These are phyloP conservation scores for Tylopilus balloui DNA, from an alignment of 768 basidiomycete genomes.

Conservation along the genomic window DNA sequence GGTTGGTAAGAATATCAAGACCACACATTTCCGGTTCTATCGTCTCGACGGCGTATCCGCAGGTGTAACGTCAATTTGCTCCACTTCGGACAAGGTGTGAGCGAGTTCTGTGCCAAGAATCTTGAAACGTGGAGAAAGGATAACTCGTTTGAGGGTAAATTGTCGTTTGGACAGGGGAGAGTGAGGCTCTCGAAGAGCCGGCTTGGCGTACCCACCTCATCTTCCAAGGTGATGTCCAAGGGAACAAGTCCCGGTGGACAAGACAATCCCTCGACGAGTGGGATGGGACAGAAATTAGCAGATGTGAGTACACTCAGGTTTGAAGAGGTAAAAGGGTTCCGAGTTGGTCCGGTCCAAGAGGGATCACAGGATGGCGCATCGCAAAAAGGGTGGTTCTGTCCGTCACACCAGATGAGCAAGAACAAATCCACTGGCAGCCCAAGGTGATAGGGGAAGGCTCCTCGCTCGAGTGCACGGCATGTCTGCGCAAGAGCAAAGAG, in stretches of 20 bases:
- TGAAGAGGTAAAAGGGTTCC: not conserved
- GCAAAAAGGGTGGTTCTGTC: too few relatives aligned
- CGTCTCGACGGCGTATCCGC: not conserved
- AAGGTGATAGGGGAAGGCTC: not conserved
- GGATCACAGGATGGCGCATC: too few relatives aligned
- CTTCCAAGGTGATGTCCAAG: not conserved
- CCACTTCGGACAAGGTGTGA: not conserved
- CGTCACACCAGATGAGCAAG: not conserved
- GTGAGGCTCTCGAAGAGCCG: too few relatives aligned
- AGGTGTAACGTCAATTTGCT: not conserved
- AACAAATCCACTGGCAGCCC: not conserved
- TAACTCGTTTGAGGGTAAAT: not conserved
- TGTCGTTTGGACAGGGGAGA: not conserved
- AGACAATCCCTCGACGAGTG: not conserved
- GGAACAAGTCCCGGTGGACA: not conserved
- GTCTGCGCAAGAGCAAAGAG: slow-evolving; percentile 1
- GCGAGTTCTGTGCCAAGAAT: not conserved
- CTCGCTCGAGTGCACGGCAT: not conserved
- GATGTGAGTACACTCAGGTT: not conserved
- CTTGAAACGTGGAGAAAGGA: not conserved
- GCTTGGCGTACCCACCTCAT: not conserved
- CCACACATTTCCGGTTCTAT: not conserved
- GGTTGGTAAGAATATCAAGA: not conserved
- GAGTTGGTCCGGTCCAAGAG: too few relatives aligned
- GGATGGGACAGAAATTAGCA: not conserved